Percentiles rank a stretch among this genome's conserved stretches.
Evolutionary conservation across 164 flowering plant species (phyloP).

Genomic region (Tinospora cordifolia): DNA sequence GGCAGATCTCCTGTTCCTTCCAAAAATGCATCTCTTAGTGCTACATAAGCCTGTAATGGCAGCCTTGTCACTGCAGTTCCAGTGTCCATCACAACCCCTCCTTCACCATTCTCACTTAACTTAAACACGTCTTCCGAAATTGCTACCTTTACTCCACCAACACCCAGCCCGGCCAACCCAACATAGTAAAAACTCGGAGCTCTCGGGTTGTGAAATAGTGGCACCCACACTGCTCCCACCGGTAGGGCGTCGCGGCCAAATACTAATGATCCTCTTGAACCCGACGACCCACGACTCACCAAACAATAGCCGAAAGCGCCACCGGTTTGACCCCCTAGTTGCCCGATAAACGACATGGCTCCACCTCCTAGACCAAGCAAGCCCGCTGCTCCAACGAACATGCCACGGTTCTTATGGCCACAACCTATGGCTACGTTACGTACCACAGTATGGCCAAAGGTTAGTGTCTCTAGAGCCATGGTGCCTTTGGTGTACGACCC

Average conservation of each 20-base stretch:
- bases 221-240: constrained; percentile 69
- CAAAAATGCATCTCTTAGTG: constrained; percentile 55
- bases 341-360: constrained; percentile 72
- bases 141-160: constrained; percentile 54
- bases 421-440: constrained; percentile 79
- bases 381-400: constrained; percentile 90
- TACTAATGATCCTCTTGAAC: constrained; percentile 43
- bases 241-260: constrained; percentile 68
- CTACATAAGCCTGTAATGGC: constrained; percentile 50
- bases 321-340: constrained; percentile 68
- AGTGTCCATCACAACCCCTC: constrained; percentile 88
- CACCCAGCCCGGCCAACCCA: constrained; percentile 74
- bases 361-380: constrained; percentile 83
- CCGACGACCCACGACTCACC: constrained; percentile 50
- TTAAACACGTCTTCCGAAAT: constrained; percentile 44
- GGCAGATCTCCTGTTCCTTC: constrained; percentile 50
- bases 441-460: constrained; percentile 40
- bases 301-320: constrained; percentile 78
- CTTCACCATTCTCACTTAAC: constrained; percentile 42
- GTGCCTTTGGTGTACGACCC: constrained; percentile 66
- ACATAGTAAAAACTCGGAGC: constrained; percentile 72
- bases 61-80: constrained; percentile 90
- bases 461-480: constrained; percentile 51
- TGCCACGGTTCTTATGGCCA: constrained; percentile 76
- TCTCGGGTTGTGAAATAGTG: constrained; percentile 54